Evolutionary conservation across 805 yeast genomes (phyloP), one percentile per base, ranked within the genome.

Genomic region (Kodamaea kaohsiungensis): DNA sequence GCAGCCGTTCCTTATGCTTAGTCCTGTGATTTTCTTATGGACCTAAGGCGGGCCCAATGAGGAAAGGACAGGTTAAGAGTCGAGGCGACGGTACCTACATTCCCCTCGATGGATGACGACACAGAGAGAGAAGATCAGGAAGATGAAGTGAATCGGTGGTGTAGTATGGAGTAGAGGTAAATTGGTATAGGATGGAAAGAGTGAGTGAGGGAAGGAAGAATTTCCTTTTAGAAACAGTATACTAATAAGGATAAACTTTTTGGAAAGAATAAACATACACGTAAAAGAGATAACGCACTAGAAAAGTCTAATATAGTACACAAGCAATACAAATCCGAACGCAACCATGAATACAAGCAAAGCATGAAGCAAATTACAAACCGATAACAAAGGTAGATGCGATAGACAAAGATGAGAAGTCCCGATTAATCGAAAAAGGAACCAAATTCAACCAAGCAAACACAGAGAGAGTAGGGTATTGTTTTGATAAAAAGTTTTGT

Each of bases 61-160:
- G n/a, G 25, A 40, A 15, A 16, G 25, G 19, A 40, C 17, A 40
- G 45, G 19, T 40, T 40, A 40, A 40, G 45, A 40, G 45, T 40
- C 35, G 45, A 40, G 45, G 45, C 45, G 45, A 40, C 17, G 45
- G 45, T 40, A 40, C 45, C 45, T 40, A 40, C 45, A 40, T 40
- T 40, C 45, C 45, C 45, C 45, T 40, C 35, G 42, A 38, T 38
- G 42, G 42, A 22, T 38, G 42, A 16, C 9, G 42, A 16, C 15
- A 16, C 18, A 38, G 42, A 15, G 16, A 15, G 16, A 5, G 42
- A 15, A 3, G 42, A 10, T 7, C 7, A 13, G 39, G 39, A 35
- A 13, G 13, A 7, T 12, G n/a, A n/a, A n/a, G n/a, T 35, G 39
- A 7, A 15, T 35, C 7, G 39, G 39, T 7, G 3, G 3, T 35